Evolutionary conservation across 208 protist genomes (phyloP).

Genomic region (Vickermania spadyakhi): DNA sequence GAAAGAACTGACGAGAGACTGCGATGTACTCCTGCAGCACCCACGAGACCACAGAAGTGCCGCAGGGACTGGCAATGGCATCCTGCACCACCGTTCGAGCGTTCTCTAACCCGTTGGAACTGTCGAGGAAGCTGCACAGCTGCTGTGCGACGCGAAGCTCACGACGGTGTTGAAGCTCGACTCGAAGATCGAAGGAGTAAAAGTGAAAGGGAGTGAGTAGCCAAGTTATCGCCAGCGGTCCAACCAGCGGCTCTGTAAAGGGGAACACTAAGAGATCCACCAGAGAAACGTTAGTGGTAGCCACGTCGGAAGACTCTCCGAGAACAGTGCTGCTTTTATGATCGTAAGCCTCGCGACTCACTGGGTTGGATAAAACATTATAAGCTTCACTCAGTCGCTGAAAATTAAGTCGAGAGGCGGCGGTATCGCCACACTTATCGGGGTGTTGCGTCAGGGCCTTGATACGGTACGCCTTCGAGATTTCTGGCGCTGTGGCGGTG

Average conservation of each 20-base stretch:
- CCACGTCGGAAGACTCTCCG: background rate
- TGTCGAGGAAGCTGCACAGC: constrained; percentile 27
- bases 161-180: constrained; percentile 23
- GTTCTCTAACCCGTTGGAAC: constrained; percentile 8
- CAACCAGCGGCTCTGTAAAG: constrained; percentile 41
- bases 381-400: constrained; percentile 57
- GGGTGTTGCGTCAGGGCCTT: constrained; percentile 57
- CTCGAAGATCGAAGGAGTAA: constrained; percentile 12
- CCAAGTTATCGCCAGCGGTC: constrained; percentile 20
- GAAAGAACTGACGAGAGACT: constrained; percentile 29
- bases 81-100: constrained; percentile 18
- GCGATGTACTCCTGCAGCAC: constrained; percentile 42
- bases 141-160: constrained; percentile 36
- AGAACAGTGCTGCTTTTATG: constrained; percentile 14
- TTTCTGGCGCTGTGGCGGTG: constrained; percentile 33
- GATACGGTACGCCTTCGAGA: constrained; percentile 42
- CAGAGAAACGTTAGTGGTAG: constrained; percentile 14
- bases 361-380: constrained; percentile 46
- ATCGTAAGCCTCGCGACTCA: constrained; percentile 45
- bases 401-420: constrained; percentile 32
- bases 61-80: constrained; percentile 33
- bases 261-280: constrained; percentile 28
- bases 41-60: constrained; percentile 24
- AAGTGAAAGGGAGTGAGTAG: constrained; percentile 18
- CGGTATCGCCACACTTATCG: constrained; percentile 53